A percentile compares a stretch with the other conserved stretches of the same genome.
These are phyloP conservation scores for Blepharisma stoltei DNA, from an alignment of 73 alveolate species.

Conservation along the genomic window DNA sequence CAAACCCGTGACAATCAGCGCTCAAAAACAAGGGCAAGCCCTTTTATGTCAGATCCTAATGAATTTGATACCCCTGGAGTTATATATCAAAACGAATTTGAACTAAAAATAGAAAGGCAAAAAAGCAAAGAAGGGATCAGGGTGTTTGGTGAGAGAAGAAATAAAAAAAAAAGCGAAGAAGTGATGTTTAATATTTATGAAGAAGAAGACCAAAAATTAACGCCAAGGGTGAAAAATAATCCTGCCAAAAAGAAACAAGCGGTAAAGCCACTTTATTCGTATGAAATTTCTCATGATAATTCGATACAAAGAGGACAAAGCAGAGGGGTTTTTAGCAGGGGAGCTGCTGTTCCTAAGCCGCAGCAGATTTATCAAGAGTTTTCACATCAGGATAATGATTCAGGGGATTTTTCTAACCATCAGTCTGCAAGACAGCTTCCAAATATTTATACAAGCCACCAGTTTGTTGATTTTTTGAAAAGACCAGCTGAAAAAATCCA, in stretches of 20 bases:
- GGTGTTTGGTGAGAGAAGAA: not conserved
- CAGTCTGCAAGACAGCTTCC: conserved; percentile 30
- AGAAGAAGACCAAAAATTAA: not conserved
- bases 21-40: conserved; percentile 4
- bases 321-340: not conserved
- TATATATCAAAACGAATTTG: not conserved
- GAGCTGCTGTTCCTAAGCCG: too few relatives aligned
- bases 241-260: not conserved
- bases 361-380: not conserved
- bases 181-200: not conserved
- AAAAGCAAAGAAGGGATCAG: conserved; percentile 17
- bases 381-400: not conserved
- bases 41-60: not conserved
- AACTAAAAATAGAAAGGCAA: conserved; percentile 1
- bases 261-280: not conserved
- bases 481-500: not conserved
- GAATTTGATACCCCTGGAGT: not conserved
- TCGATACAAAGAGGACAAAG: not conserved
- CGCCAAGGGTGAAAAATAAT: not conserved
- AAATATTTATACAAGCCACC: not conserved
- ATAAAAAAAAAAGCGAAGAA: not conserved
- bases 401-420: conserved; percentile 13
- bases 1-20: conserved; percentile 35
- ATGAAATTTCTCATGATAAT: not conserved
- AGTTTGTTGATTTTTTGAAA: not conserved